These are phyloP conservation scores for Trapa incisa DNA, from an alignment of 345 rosid species.

Conservation along the genomic window DNA sequence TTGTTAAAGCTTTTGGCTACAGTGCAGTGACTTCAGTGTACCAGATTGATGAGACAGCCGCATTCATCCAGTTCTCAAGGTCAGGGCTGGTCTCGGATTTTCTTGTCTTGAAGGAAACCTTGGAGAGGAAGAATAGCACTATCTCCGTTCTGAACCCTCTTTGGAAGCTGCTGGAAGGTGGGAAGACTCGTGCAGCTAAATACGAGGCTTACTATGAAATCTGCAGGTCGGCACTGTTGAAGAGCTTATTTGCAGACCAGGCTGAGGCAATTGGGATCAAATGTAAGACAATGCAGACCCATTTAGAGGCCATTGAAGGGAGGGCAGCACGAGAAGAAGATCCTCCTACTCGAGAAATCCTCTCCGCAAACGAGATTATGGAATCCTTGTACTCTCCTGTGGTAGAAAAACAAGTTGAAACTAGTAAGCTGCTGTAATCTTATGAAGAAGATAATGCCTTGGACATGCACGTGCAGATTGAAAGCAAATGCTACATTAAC, in stretches of 20 bases:
- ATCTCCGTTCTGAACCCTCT: conserved; percentile 63
- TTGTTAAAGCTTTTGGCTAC: conserved; percentile 52
- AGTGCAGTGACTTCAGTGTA: conserved; percentile 43
- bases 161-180: conserved; percentile 62
- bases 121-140: conserved; percentile 44
- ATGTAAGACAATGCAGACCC: conserved; percentile 29
- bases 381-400: conserved; percentile 16
- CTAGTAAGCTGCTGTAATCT: conserved; percentile 1
- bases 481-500: too few relatives aligned
- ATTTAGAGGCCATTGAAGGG: conserved; percentile 7
- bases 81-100: conserved; percentile 43
- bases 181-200: conserved; percentile 55
- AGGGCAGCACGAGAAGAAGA: conserved; percentile 5
- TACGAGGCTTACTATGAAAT: conserved; percentile 78
- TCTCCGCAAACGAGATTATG: conserved; percentile 13
- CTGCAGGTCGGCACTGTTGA: conserved; percentile 57
- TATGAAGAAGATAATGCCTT: too few relatives aligned
- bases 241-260: conserved; percentile 63
- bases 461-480: too few relatives aligned
- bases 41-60: conserved; percentile 59
- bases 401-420: conserved; percentile 14
- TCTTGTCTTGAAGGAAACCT: conserved; percentile 47
- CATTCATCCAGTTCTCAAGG: conserved; percentile 64
- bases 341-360: not conserved
- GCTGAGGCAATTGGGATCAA: conserved; percentile 57